A percentile compares a stretch with the other conserved stretches of the same genome.
Evolutionary conservation across 2,329 filamentous ascomycete genomes (phyloP).

Genomic region (Talaromyces sp.): DNA sequence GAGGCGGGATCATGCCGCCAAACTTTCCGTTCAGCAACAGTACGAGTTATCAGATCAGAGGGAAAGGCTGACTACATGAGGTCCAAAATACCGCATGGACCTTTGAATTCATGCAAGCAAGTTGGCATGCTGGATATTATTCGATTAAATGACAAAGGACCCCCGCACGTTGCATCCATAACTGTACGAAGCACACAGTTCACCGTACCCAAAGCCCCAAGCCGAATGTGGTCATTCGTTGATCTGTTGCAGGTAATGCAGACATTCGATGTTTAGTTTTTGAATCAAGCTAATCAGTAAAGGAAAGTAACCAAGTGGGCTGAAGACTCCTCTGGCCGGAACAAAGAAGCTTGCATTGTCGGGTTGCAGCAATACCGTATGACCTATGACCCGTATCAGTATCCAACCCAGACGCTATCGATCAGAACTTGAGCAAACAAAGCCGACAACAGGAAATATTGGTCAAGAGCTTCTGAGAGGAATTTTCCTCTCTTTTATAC

Average conservation of each 20-base stretch:
- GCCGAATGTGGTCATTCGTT: background rate
- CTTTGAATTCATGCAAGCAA: background rate
- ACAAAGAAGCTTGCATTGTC: background rate
- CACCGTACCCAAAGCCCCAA: background rate
- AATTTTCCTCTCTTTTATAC: background rate
- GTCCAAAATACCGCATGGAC: slow-evolving; percentile 4
- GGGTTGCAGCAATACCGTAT: background rate
- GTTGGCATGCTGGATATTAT: background rate
- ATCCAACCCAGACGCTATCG: background rate
- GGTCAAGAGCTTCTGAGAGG: background rate
- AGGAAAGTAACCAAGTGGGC: slow-evolving; percentile 1
- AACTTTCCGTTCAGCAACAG: background rate
- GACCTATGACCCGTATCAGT: background rate
- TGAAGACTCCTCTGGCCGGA: background rate
- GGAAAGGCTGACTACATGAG: background rate
- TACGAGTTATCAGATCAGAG: background rate
- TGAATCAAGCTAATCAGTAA: background rate
- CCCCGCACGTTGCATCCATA: slow-evolving; percentile 12
- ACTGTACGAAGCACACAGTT: background rate
- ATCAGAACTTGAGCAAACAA: background rate
- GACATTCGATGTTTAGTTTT: background rate
- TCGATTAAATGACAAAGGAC: background rate
- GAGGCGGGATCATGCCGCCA: background rate
- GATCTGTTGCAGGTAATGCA: background rate
- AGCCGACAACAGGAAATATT: too few relatives aligned